Evolutionary conservation across 768 basidiomycete genomes (phyloP), one percentile per base, ranked within the genome.

Genomic region (Boletellus sp.): DNA sequence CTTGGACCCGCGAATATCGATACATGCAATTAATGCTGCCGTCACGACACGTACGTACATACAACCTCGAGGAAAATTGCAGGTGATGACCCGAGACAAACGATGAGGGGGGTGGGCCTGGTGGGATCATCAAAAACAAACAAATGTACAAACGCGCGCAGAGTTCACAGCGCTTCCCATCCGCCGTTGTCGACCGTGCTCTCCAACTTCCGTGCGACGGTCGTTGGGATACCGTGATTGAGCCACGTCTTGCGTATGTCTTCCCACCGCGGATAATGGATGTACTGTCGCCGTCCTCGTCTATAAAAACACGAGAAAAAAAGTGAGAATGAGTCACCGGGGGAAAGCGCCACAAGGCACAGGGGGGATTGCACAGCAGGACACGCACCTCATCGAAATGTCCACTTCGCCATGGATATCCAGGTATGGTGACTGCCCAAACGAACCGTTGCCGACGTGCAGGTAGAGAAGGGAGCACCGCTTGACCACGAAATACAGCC

Each of bases 371-470:
- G n/a, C n/a, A n/a, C n/a, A n/a, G n/a, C n/a, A n/a, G 9, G 4
- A 10, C 28, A 62, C 77, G 49, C 58, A 92, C 94, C 91, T 83
- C 86, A 95, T 91, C 3, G 87, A 87, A 12, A 90, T 74, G 65
- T 98, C 95, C 2, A 92, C 79, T 61, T 98, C 96, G 1, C 95
- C 96, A 53, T 98, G 96, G 1, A 81, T 80, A 59, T 99, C 96
- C 35, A 98, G 78, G 61, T 96, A 98, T 0, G 95, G 94, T 26
- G 94, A 88, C 13, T 83, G 79, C 1, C 79, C 77, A 68, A 94
- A 97, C 3, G 90, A 83, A n/a, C 95, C 96, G 43, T 85, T 91
- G 53, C 83, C 84, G 26, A 86, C 85, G 61, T 92, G 94, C 16
- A 97, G 76, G 66, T 90, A 97, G 13, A 98, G 65, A 50, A 97